Conservation (phyloP, 345 rosid species). For the Salix brachista region DNA sequence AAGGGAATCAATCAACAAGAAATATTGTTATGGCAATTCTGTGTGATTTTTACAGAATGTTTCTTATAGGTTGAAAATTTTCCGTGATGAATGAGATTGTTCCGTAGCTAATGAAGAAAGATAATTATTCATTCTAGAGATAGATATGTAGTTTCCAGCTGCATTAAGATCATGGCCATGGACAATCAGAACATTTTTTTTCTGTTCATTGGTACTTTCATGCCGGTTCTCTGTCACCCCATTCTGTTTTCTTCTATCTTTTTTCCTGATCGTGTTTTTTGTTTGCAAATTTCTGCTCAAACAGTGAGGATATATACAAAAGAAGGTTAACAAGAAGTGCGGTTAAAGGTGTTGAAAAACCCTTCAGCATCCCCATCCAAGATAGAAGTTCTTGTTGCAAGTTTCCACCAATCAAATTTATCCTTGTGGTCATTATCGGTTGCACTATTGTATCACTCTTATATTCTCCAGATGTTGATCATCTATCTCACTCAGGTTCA, state of each 20-base stretch:
- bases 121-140: not conserved
- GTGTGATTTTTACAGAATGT: not conserved
- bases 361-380: constrained; percentile 13
- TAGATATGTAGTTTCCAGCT: not conserved
- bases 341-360: constrained; percentile 23
- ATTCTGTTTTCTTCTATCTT: not conserved
- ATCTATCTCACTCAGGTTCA: constrained; percentile 17
- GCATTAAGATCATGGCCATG: not conserved
- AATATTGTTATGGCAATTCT: not conserved
- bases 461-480: constrained; percentile 20
- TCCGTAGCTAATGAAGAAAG: not conserved
- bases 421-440: constrained; percentile 12
- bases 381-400: constrained; percentile 18
- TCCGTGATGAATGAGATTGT: not conserved
- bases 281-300: not conserved
- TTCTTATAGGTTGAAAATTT: not conserved
- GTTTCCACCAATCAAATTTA: constrained; percentile 9
- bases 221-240: not conserved
- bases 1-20: not conserved
- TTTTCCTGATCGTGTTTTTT: not conserved
- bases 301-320: constrained; percentile 26
- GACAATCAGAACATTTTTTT: not conserved
- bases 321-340: constrained; percentile 20
- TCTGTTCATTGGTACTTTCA: not conserved
- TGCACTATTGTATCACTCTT: constrained; percentile 17